Conservation (phyloP, 768 basidiomycete species). For the Chlorophyllum brunneum region DNA sequence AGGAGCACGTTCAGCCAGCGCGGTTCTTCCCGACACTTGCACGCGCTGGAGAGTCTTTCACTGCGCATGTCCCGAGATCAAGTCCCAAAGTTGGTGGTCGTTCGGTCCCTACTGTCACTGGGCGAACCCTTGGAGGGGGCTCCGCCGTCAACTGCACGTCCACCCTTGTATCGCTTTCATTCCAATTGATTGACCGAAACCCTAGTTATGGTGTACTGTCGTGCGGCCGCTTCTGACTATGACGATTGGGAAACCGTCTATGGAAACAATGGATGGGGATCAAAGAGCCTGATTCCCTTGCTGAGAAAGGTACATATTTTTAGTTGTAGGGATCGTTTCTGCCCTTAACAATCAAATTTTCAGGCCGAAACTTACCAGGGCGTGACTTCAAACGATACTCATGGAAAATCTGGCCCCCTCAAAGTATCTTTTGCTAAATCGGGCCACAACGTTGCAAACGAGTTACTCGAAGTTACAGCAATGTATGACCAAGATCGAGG, state of each 20-base stretch:
- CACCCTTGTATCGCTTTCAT: not conserved
- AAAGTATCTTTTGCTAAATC: constrained; percentile 40
- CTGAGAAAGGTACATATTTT: constrained; percentile 45
- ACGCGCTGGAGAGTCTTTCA: constrained; percentile 37
- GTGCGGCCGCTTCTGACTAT: constrained; percentile 59
- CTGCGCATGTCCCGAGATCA: constrained; percentile 39
- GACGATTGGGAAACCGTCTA: constrained; percentile 55
- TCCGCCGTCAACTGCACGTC: constrained; percentile 55
- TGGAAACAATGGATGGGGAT: constrained; percentile 60
- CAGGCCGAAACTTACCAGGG: constrained; percentile 40
- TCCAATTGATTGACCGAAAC: not conserved
- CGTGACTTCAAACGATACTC: constrained; percentile 26
- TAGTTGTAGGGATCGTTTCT: not conserved
- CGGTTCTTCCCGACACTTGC: constrained; percentile 41
- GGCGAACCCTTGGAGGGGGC: constrained; percentile 57
- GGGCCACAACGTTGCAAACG: constrained; percentile 35
- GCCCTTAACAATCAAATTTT: not conserved
- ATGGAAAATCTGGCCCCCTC: constrained; percentile 49
- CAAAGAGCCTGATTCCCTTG: constrained; percentile 51
- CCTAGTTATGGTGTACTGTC: constrained; percentile 50
- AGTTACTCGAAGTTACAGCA: constrained; percentile 26
- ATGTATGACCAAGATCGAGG: not conserved
- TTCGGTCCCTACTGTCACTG: constrained; percentile 36
- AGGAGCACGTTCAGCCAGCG: constrained; percentile 50
- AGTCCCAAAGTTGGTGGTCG: constrained; percentile 42